Evolutionary conservation across 108 stramenopile species (phyloP).

Genomic region (Asterionellopsis glacialis): DNA sequence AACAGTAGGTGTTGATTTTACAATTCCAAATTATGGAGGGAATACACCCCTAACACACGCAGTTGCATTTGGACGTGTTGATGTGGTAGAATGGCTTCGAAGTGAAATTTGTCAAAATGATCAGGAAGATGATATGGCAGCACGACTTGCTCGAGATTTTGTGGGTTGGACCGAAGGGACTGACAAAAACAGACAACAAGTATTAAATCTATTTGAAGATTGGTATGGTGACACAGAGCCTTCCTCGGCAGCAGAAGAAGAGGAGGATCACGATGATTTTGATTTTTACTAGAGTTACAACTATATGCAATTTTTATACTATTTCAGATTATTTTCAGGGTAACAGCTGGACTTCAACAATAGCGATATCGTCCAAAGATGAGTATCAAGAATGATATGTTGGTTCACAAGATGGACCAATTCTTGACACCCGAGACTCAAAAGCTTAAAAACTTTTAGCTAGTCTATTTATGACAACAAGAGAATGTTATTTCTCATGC

Average conservation of each 20-base stretch:
- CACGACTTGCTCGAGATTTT: constrained; percentile 40
- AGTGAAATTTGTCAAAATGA: constrained; percentile 26
- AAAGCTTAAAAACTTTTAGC: too few species aligned
- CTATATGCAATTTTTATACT: too few species aligned
- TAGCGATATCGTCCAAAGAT: too few species aligned
- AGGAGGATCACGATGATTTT: constrained; percentile 3
- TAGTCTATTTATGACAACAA: too few species aligned
- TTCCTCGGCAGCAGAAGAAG: constrained; percentile 14
- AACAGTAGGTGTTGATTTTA: constrained; percentile 59
- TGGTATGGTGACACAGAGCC: neutral
- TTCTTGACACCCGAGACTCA: too few species aligned
- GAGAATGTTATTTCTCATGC: too few species aligned
- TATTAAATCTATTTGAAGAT: constrained; percentile 42
- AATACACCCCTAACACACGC: constrained; percentile 81
- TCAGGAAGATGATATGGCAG: constrained; percentile 26
- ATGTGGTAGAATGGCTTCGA: constrained; percentile 65
- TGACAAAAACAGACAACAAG: constrained; percentile 24
- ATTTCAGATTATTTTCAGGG: too few species aligned
- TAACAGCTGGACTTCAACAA: too few species aligned
- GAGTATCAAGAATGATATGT: too few species aligned
- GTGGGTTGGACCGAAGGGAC: constrained; percentile 36
- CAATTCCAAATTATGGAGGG: constrained; percentile 56
- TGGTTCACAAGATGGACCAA: too few species aligned
- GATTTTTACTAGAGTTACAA: too few species aligned
- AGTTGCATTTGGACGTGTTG: constrained; percentile 63